Percentiles rank a stretch among this genome's conserved stretches.
Evolutionary conservation across 2,329 filamentous ascomycete species (phyloP).

Genomic region (Graphium sp.): DNA sequence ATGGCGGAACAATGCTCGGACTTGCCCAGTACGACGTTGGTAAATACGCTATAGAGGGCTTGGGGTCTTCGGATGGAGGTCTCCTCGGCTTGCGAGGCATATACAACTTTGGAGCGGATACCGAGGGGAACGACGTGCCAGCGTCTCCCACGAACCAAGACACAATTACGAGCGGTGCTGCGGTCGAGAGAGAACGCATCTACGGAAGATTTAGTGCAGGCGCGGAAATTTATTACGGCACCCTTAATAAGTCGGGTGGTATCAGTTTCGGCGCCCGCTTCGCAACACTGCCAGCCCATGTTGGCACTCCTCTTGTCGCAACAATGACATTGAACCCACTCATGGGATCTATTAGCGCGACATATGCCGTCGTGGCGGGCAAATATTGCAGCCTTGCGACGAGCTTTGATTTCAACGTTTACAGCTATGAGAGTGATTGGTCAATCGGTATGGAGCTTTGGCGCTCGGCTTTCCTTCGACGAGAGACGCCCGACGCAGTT

Average conservation of each 20-base stretch:
- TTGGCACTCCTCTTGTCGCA: constrained; percentile 81
- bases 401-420: constrained; percentile 91
- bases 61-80: constrained; percentile 85
- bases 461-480: constrained; percentile 40
- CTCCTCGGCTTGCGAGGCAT: constrained; percentile 74
- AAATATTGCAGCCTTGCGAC: constrained; percentile 72
- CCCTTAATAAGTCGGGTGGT: constrained; percentile 84
- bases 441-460: constrained; percentile 86
- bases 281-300: constrained; percentile 64
- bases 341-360: constrained; percentile 84
- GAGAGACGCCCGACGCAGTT: constrained; percentile 12
- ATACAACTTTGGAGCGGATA: constrained; percentile 83
- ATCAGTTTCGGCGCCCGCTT: constrained; percentile 81
- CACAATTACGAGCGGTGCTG: constrained; percentile 3
- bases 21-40: constrained; percentile 69
- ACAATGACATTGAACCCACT: constrained; percentile 86
- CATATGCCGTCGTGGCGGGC: constrained; percentile 80
- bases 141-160: no score
- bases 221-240: constrained; percentile 88
- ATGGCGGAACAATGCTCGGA: constrained; percentile 60
- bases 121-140: no score
- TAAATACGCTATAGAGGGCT: constrained; percentile 74
- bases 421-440: constrained; percentile 93
- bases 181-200: constrained; percentile 36
- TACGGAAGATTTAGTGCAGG: constrained; percentile 80